Evolutionary conservation across 306 rosid species (phyloP).

Genomic region (Sophora flavescens): DNA sequence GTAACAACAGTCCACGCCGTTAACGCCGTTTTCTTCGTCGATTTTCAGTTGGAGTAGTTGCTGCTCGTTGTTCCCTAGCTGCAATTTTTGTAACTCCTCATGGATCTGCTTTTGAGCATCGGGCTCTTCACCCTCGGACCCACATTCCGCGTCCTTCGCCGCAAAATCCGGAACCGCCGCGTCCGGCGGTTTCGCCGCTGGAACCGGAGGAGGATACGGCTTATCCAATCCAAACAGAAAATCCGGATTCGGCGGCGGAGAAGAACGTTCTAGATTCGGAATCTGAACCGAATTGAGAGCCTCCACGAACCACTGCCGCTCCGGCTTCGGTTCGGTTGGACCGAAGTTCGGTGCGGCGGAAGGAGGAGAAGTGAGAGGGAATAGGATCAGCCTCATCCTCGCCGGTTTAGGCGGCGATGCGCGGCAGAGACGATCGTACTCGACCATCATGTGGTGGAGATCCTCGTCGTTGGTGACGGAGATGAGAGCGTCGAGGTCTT

Average conservation of each 20-base stretch:
- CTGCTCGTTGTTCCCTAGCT: constrained; percentile 58
- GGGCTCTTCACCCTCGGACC: constrained; percentile 57
- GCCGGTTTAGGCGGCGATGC: constrained; percentile 76
- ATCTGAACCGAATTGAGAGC: constrained; percentile 84
- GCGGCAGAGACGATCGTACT: constrained; percentile 79
- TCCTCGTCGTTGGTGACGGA: constrained; percentile 90
- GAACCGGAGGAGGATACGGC: constrained; percentile 40
- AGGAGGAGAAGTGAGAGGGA: constrained; percentile 48
- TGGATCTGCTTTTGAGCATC: constrained; percentile 70
- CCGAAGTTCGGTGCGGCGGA: constrained; percentile 46
- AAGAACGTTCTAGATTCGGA: constrained; percentile 54
- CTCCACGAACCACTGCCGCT: constrained; percentile 82
- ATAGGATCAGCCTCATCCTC: constrained; percentile 73
- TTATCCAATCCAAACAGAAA: constrained; percentile 83
- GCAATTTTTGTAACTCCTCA: constrained; percentile 67
- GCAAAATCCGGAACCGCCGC: constrained; percentile 45
- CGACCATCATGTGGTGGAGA: constrained; percentile 85
- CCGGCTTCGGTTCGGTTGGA: constrained; percentile 57
- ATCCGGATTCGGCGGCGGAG: constrained; percentile 70
- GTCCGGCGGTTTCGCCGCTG: constrained; percentile 48
- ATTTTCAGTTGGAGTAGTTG: constrained; percentile 55
- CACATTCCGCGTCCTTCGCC: constrained; percentile 57
- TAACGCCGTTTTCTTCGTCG: constrained; percentile 56
- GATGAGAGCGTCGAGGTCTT: constrained; percentile 88
- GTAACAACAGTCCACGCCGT: constrained; percentile 54